Evolutionary conservation across 352 stramenopile species (phyloP).

Genomic region (Globisporangium yorkense): DNA sequence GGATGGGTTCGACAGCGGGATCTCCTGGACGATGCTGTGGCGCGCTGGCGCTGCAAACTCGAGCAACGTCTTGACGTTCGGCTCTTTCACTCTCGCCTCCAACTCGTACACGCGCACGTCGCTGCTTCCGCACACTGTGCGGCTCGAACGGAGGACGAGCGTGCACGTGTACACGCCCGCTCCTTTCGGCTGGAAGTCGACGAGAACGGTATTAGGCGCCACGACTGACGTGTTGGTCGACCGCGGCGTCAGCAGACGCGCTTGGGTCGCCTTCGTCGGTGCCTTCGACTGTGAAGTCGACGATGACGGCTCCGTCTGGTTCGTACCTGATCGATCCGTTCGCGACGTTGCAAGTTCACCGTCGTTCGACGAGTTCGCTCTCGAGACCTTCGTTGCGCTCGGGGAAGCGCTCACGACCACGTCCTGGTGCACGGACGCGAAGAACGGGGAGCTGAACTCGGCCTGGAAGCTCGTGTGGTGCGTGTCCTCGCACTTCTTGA

Average conservation of each 20-base stretch:
- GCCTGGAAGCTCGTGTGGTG: constrained; percentile 65
- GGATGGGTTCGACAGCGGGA: constrained; percentile 87
- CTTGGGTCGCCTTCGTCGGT: constrained; percentile 35
- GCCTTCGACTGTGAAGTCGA: constrained; percentile 15
- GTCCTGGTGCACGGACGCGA: constrained; percentile 52
- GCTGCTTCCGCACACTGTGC: constrained; percentile 50
- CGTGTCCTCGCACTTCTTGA: constrained; percentile 70
- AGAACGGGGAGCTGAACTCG: constrained; percentile 88
- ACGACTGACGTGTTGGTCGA: constrained; percentile 20
- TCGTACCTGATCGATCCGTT: constrained; percentile 5
- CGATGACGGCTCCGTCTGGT: neutral
- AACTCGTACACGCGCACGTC: constrained; percentile 86
- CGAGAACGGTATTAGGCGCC: constrained; percentile 41
- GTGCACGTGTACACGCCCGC: constrained; percentile 69
- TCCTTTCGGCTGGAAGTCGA: constrained; percentile 73
- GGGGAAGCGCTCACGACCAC: constrained; percentile 28
- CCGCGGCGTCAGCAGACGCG: constrained; percentile 38
- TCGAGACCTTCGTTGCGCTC: constrained; percentile 4
- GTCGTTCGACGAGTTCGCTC: constrained; percentile 4
- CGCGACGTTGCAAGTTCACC: neutral
- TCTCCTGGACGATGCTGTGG: constrained; percentile 87
- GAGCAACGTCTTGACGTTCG: constrained; percentile 78
- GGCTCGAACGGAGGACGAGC: constrained; percentile 51
- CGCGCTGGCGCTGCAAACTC: constrained; percentile 86
- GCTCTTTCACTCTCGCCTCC: constrained; percentile 79